phyloP scores from a whole-genome alignment of 192 early-diverging fungal species.

The Umbelopsis vinacea region DNA sequence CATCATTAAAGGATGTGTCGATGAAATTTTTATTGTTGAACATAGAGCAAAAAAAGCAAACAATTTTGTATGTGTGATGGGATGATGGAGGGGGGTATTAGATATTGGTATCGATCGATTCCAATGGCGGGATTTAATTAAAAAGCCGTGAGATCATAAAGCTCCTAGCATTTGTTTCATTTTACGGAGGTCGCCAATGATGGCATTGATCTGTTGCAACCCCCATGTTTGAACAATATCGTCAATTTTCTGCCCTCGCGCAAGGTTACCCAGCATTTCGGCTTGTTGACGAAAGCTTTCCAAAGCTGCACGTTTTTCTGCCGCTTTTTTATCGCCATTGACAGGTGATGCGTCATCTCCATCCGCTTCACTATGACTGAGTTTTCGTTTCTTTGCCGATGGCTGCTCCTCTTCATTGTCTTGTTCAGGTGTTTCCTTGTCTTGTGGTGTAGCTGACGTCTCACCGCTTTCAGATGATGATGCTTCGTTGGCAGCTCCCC shows the following conservation, averaged over 20 bases:
- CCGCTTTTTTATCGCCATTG: background rate
- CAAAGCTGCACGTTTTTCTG: conserved; percentile 3
- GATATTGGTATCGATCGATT: background rate
- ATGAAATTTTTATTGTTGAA: too few relatives aligned
- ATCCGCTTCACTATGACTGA: background rate
- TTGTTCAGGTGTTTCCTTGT: background rate
- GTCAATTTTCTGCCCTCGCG: conserved; percentile 11
- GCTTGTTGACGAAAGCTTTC: conserved; percentile 14
- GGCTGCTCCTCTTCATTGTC: conserved; percentile 1
- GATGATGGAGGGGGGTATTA: too few relatives aligned
- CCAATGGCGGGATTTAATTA: background rate
- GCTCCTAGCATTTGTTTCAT: conserved; percentile 18
- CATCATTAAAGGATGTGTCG: too few relatives aligned
- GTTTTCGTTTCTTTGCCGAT: background rate
- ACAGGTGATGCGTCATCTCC: background rate
- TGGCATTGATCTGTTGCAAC: conserved; percentile 16
- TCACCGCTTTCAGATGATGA: background rate
- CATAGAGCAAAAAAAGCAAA: too few relatives aligned
- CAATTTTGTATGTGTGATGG: too few relatives aligned
- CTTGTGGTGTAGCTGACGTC: background rate
- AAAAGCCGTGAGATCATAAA: background rate
- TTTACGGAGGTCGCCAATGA: conserved; percentile 12
- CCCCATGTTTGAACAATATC: conserved; percentile 18
- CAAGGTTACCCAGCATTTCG: conserved; percentile 17
- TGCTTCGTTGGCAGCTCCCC: background rate